Base-by-base conservation (phyloP, 2,329 filamentous ascomycete species). In the Aphanocladium album region DNA sequence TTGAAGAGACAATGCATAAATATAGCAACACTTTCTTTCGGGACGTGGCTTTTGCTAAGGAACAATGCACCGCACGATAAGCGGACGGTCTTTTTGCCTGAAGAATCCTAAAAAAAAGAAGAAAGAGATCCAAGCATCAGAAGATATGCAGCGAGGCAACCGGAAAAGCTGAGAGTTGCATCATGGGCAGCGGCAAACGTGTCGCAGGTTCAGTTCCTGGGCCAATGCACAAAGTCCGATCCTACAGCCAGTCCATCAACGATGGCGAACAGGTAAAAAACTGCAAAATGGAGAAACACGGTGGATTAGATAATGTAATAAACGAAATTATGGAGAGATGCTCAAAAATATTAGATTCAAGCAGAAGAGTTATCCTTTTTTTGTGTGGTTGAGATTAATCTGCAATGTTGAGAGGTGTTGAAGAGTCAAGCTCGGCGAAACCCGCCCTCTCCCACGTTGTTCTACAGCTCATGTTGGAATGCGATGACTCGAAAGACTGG, bases 401-500 rank as follows among this genome's bases (percentile, higher is more conserved):
- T 9, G 30, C 30, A 30, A 17, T 11, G 35, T 39, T 39, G 35
- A n/a, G n/a, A n/a, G 35, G 5, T 39, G 35, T 11, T 39, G 16
- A 39, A 39, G 30, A 30, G n/a, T n/a, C n/a, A n/a, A 19, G 41
- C n/a, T 45, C n/a, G n/a, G 41, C 11, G 8, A 6, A 49, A 16
- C 45, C 47, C 25, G 14, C 25, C 11, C n/a, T 50, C 23, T 50
- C 12, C 35, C 50, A 25, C 50, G 33, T 53, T 53, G 33, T 33
- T 30, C 30, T 30, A 30, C 25, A 33, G 8, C 14, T 12, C 2
- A 7, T n/a, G 16, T 45, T 7, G 25, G 30, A 27, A 21, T 23
- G 45, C 23, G 39, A 27, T 53, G 55, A 57, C 55, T 50, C 55
- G 45, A 35, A n/a, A n/a, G n/a, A n/a, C n/a, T n/a, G n/a, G 39